Evolutionary conservation across 495 filamentous ascomycete species (phyloP).

Genomic region (Hapsidospora chrysogenum): DNA sequence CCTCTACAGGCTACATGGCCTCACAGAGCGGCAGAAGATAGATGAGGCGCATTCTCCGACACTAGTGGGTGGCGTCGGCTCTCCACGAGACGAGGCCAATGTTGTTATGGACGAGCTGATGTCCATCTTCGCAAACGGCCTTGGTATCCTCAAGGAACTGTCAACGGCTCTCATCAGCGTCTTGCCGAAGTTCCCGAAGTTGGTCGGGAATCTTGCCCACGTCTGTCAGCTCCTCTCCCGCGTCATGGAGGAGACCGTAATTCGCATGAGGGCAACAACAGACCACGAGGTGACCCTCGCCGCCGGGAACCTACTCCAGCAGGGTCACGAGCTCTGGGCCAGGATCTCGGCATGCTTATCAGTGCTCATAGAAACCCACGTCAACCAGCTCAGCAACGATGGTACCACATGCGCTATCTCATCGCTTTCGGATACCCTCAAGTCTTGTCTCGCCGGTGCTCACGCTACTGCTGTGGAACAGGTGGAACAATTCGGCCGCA

Average conservation of each 20-base stretch:
- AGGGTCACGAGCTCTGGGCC: conserved; percentile 22
- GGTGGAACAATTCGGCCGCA: conserved; percentile 14
- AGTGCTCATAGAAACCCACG: conserved; percentile 27
- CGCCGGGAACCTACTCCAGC: conserved; percentile 8
- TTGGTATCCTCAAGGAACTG: no score
- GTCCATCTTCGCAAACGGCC: no score
- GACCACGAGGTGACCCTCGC: no score
- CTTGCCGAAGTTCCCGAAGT: conserved; percentile 20
- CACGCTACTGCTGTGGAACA: conserved; percentile 13
- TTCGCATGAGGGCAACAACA: no score
- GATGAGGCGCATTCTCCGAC: not conserved
- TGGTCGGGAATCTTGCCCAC: conserved; percentile 23
- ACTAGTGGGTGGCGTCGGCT: no score
- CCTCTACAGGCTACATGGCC: conserved; percentile 6
- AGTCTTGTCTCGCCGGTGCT: conserved; percentile 20
- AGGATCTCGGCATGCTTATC: conserved; percentile 21
- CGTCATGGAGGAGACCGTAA: no score
- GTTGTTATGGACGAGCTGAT: no score
- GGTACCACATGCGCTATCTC: conserved; percentile 20
- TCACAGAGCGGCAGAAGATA: conserved; percentile 2
- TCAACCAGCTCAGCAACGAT: conserved; percentile 25
- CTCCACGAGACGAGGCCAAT: no score
- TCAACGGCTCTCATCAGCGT: conserved; percentile 14
- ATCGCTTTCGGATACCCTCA: conserved; percentile 21
- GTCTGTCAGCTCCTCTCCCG: no score